These are phyloP conservation scores for Cytospora mali DNA, from an alignment of 2,329 filamentous ascomycete species.

Conservation along the genomic window DNA sequence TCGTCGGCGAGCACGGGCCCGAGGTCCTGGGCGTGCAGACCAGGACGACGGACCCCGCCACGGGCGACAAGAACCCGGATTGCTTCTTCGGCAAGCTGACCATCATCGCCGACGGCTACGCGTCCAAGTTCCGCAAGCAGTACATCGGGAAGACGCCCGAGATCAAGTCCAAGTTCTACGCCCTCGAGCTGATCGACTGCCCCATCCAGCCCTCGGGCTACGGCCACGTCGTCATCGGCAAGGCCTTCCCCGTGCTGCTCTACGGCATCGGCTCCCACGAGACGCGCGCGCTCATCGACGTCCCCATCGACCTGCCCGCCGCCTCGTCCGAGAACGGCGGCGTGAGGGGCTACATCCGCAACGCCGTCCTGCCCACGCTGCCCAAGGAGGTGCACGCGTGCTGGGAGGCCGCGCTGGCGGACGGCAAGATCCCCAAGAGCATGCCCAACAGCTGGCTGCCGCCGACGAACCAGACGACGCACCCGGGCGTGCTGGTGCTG, in stretches of 20 bases:
- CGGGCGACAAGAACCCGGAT: constrained; percentile 62
- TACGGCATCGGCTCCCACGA: constrained; percentile 98
- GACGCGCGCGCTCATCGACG: constrained; percentile 86
- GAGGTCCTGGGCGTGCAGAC: constrained; percentile 85
- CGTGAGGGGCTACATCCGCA: constrained; percentile 80
- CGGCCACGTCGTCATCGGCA: constrained; percentile 85
- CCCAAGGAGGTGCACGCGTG: constrained; percentile 72
- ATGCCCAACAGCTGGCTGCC: constrained; percentile 98
- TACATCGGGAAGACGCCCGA: constrained; percentile 68
- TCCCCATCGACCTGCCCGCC: constrained; percentile 75
- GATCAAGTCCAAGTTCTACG: constrained; percentile 88
- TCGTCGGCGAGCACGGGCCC: constrained; percentile 68
- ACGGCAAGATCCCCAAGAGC: constrained; percentile 72
- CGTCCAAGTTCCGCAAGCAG: constrained; percentile 85
- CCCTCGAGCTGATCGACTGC: constrained; percentile 87
- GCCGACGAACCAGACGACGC: constrained; percentile 61
- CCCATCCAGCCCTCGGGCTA: constrained; percentile 73
- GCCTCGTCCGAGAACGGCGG: constrained; percentile 77
- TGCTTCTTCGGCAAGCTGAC: constrained; percentile 89
- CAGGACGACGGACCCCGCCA: constrained; percentile 61
- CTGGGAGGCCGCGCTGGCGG: constrained; percentile 75
- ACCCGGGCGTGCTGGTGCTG: constrained; percentile 75
- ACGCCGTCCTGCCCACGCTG: constrained; percentile 74
- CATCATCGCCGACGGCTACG: constrained; percentile 89
- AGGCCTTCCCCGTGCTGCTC: constrained; percentile 76